Evolutionary conservation across 2,329 filamentous ascomycete species (phyloP), one percentile per base, ranked within the genome.

Genomic region (Trichoderma koningiopsis): DNA sequence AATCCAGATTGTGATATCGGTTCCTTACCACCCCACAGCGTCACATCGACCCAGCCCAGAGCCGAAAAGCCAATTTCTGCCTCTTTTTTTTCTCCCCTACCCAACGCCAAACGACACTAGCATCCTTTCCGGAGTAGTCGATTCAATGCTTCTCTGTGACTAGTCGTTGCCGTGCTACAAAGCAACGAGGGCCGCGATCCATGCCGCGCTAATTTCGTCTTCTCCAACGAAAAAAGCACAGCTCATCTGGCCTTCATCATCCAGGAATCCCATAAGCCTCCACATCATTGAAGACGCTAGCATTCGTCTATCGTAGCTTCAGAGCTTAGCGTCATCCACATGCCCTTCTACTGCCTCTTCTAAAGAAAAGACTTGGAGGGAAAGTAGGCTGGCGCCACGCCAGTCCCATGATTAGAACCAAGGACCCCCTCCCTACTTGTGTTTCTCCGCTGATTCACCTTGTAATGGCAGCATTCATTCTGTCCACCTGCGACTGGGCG

Each of bases 51-150:
- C 49, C 22, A 40, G 33, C 37, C 55, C 55, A 43, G 47, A 63
- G 35, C 60, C 60, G 60, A 63, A 63, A 63, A 63, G 60, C 60
- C 60, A 63, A 63, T 63, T 63, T 63, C 60, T 63, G 60, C 47
- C 47, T 35, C 33, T 35, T 35, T 13, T 35, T 5, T 11, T 63
- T 63, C 53, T 63, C 53, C 53, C 47, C 60, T 53, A 37, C 47
- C 60, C 52, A 63, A 63, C 60, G 43, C 27, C 33, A 24, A 24
- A 6, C 47, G 22, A 24, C 4, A 11, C 5, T 40, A 35, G 56
- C 43, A 37, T n/a, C 61, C 22, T 33, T 55, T 56, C 14, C 2
- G 22, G 40, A 8, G 31, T 40, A 43, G 40, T 64, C 22, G 33
- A 19, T 56, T 22, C 33, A 49, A 27, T 49, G 47, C 29, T 52